These are phyloP conservation scores for Globisporangium recalcitrans DNA, from an alignment of 352 stramenopile species.

Conservation along the genomic window DNA sequence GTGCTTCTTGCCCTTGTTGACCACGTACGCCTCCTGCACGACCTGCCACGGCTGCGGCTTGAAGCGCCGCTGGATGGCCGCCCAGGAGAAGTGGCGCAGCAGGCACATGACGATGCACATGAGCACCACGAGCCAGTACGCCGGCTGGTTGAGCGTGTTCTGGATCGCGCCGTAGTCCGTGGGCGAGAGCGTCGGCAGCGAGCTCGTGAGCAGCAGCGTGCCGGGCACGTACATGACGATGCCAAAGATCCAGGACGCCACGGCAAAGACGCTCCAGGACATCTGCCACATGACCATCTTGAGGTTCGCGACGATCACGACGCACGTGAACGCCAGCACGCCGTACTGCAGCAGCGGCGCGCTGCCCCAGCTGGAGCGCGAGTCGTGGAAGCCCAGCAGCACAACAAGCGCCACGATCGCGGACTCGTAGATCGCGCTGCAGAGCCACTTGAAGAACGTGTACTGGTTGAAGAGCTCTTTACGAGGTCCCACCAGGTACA, in stretches of 20 bases:
- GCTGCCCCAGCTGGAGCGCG: slow-evolving; percentile 72
- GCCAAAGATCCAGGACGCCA: slow-evolving; percentile 49
- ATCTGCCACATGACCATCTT: slow-evolving; percentile 86
- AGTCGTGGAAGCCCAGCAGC: slow-evolving; percentile 66
- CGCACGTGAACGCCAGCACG: slow-evolving; percentile 89
- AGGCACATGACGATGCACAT: slow-evolving; percentile 48
- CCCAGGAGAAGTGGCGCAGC: slow-evolving; percentile 67
- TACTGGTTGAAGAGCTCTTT: slow-evolving; percentile 81
- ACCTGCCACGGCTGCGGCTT: slow-evolving; percentile 76
- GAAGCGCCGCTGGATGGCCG: slow-evolving; percentile 65
- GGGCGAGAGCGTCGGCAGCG: slow-evolving; percentile 54
- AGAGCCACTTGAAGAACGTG: slow-evolving; percentile 85
- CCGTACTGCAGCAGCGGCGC: slow-evolving; percentile 89
- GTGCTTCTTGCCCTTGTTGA: slow-evolving; percentile 16
- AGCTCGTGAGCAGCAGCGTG: slow-evolving; percentile 55
- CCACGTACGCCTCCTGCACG: slow-evolving; percentile 71
- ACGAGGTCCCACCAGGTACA: slow-evolving; percentile 72
- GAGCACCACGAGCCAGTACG: slow-evolving; percentile 69
- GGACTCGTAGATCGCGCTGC: slow-evolving; percentile 61
- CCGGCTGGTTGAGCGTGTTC: slow-evolving; percentile 60
- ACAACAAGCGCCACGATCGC: slow-evolving; percentile 63
- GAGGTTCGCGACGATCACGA: slow-evolving; percentile 92
- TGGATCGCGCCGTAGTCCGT: slow-evolving; percentile 69
- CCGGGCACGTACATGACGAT: slow-evolving; percentile 62
- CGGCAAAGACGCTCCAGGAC: slow-evolving; percentile 59